Base-by-base conservation (phyloP, 108 stramenopile species). In the Nitzschia sp. region DNA sequence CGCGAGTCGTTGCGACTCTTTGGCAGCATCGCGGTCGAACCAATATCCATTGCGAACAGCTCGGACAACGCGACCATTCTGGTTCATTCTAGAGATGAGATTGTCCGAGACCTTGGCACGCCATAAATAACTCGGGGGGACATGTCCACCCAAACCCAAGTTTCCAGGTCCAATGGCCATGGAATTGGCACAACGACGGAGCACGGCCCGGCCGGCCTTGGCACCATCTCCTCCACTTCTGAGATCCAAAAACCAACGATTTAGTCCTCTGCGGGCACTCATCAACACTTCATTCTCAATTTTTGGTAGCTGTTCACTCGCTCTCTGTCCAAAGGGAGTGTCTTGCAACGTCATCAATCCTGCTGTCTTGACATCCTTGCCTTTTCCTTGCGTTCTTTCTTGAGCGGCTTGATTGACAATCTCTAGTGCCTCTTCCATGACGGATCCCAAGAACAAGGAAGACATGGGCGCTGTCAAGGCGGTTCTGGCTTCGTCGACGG, bases 201-300 rank as follows among this genome's bases (percentile, higher is more conserved):
- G 65, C n/a, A 91, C 89, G 7, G 89, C 90, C 10, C 86, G 78
- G 0, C 93, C 93, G 15, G 90, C 88, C 79, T 90, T 90, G 70
- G 90, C 86, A 0, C 87, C 90, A 62, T 94, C 93, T n/a, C 93
- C 93, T 9, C 93, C 93, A 10, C 79, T 86, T n/a, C 93, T 78
- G 50, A 94, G 65, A 7, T 85, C 68, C 26, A 91, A 67, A 63
- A 91, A 94, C 93, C 93, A 94, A 41, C 89, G 75, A 75, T 94
- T 94, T 19, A 91, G 66, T 19, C 86, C 87, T 0, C 93, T 77
- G 6, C 87, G 71, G 51, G 93, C 93, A 12, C 85, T 84, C 80
- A 88, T 87, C 15, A 91, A 52, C 9, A 94, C 93, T 70, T 94
- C 90, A 46, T 89, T 91, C 67, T 94, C 93, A 67, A 94, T 91